Evolutionary conservation across 1,284 basidiomycete genomes (phyloP), one percentile per base, ranked within the genome.

Genomic region (Rhodotorula sp.): DNA sequence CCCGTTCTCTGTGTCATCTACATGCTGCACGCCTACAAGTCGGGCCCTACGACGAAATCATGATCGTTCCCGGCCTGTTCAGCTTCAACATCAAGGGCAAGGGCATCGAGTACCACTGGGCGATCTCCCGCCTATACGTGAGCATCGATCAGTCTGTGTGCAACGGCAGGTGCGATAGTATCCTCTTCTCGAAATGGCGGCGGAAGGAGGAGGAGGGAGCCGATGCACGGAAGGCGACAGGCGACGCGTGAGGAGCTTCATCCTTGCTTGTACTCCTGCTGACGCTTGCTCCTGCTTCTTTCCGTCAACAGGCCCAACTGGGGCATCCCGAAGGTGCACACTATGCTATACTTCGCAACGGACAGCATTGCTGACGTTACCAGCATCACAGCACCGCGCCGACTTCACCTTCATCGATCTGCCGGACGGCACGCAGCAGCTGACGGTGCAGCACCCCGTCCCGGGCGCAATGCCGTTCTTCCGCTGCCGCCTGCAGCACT

Each of bases 11-110:
- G n/a, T n/a, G n/a, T n/a, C n/a, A n/a, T n/a, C n/a, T 9, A 19
- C 6, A 25, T 21, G 2, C 9, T 9, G 6, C 10, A 29, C 19
- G 5, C 12, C 27, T 27, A 8, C 19, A 27, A 48, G 66, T 61
- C 60, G 72, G 73, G n/a, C 69, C 69, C 0, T 77, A 77, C 61
- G 76, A 77, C 61, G 76, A 77, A 51, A 39, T 77, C 17, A 66
- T 77, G 44, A 72, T 63, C 64, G 58, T 73, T 3, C 76, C 76
- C 5, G 76, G 76, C 21, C 58, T 70, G 13, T 77, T 72, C 66
- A 50, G 41, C 21, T 21, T n/a, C 22, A 29, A 37, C 34, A 44
- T 9, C 29, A 34, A 13, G 57, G 63, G 41, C 50, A 56, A 41
- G 29, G 48, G 8, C 7, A 41, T 6, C 6, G 50, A 55, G n/a